A percentile compares a stretch with the other conserved stretches of the same genome.
These are phyloP conservation scores for Naegleria fowleri DNA, from an alignment of 208 protist species.

Conservation along the genomic window DNA sequence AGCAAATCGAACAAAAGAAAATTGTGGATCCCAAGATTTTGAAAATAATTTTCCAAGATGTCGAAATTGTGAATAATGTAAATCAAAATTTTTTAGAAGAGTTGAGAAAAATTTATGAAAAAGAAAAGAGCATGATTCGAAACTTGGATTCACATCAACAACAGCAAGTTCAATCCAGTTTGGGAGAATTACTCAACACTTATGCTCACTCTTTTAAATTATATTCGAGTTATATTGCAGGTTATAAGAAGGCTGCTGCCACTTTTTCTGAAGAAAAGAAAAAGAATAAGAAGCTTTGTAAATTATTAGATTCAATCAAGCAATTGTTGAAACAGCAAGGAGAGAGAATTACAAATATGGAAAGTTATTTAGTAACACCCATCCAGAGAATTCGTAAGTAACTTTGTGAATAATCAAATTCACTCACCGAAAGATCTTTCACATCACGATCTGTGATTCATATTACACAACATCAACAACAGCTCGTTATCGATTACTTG, in stretches of 20 bases:
- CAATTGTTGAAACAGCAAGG: background rate
- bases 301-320: background rate
- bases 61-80: background rate
- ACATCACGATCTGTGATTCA: no score
- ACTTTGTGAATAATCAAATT: no score
- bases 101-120: background rate
- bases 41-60: background rate
- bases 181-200: background rate
- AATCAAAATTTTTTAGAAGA: background rate
- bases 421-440: no score
- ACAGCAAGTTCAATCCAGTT: background rate
- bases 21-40: background rate
- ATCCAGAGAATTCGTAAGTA: conserved; percentile 3
- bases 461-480: no score
- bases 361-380: background rate
- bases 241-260: background rate
- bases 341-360: background rate
- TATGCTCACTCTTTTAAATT: background rate
- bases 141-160: background rate
- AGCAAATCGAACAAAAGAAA: background rate
- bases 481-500: background rate
- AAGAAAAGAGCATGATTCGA: background rate
- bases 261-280: background rate
- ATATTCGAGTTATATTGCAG: background rate
- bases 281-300: background rate